These are phyloP conservation scores for Citrus hindsii DNA, from an alignment of 345 rosid genomes.

Conservation along the genomic window DNA sequence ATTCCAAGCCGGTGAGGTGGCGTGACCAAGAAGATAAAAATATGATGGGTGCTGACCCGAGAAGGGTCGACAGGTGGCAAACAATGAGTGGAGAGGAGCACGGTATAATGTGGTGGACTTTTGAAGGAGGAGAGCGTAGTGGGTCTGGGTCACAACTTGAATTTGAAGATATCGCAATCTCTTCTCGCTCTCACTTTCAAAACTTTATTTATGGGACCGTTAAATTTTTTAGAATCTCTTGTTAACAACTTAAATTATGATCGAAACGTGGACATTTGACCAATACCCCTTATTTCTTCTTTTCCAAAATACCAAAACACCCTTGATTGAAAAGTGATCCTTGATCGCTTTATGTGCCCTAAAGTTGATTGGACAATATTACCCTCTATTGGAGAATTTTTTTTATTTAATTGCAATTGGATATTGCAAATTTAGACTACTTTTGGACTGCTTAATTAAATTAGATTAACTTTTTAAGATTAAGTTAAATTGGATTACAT, in stretches of 20 bases:
- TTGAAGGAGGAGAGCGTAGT: background rate
- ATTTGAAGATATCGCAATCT: background rate
- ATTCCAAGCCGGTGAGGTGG: background rate
- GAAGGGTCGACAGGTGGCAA: background rate
- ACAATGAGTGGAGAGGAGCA: background rate
- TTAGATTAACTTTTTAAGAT: no score
- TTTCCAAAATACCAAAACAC: background rate
- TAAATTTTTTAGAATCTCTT: background rate
- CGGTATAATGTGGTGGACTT: background rate
- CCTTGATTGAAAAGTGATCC: background rate
- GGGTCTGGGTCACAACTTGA: background rate
- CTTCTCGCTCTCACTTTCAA: background rate
- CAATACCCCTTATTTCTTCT: background rate
- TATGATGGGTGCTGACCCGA: background rate
- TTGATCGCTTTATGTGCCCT: background rate
- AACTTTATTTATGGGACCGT: constrained; percentile 3
- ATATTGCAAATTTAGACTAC: background rate
- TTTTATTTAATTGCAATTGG: background rate
- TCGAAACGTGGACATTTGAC: constrained; percentile 2
- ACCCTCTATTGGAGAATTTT: background rate
- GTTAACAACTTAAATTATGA: background rate
- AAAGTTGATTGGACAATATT: background rate
- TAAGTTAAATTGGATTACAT: no score
- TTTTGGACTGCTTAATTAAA: no score
- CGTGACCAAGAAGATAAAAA: background rate